Percentiles rank a stretch among this genome's conserved stretches.
These are phyloP conservation scores for Didymella lethalis DNA, from an alignment of 2,329 filamentous ascomycete genomes.

Conservation along the genomic window DNA sequence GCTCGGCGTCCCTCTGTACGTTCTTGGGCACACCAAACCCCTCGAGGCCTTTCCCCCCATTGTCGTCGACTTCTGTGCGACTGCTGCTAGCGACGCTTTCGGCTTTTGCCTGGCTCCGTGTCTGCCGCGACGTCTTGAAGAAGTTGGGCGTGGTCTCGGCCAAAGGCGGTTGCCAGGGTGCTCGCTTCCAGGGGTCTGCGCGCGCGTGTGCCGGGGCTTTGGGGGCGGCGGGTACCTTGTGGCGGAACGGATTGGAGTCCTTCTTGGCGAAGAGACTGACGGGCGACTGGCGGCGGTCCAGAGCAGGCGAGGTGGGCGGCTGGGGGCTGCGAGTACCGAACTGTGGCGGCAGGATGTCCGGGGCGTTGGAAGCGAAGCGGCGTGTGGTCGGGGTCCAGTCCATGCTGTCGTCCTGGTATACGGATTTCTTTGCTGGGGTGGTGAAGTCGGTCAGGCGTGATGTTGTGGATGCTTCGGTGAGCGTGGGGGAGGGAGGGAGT, in stretches of 20 bases:
- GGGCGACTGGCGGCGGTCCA: slow-evolving; percentile 5
- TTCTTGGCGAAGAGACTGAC: slow-evolving; percentile 36
- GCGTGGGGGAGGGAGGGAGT: slow-evolving; percentile 46
- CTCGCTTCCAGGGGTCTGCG: slow-evolving; percentile 65
- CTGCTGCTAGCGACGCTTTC: background rate
- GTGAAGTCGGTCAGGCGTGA: slow-evolving; percentile 38
- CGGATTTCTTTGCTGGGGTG: slow-evolving; percentile 26
- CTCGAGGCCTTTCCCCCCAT: slow-evolving; percentile 23
- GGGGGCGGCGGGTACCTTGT: slow-evolving; percentile 73
- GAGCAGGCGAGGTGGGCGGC: slow-evolving; percentile 6
- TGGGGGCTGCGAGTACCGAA: slow-evolving; percentile 21
- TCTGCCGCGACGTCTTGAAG: slow-evolving; percentile 54
- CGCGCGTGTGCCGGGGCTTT: slow-evolving; percentile 69
- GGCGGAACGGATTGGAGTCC: slow-evolving; percentile 69
- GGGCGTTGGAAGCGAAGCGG: slow-evolving; percentile 49
- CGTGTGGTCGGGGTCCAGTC: slow-evolving; percentile 71
- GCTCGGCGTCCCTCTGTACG: slow-evolving; percentile 39
- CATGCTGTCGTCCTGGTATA: slow-evolving; percentile 66
- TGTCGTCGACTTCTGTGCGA: background rate
- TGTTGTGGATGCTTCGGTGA: slow-evolving; percentile 33
- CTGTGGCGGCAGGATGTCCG: slow-evolving; percentile 34
- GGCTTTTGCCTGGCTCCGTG: slow-evolving; percentile 17
- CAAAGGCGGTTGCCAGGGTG: slow-evolving; percentile 57
- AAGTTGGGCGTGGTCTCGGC: slow-evolving; percentile 61
- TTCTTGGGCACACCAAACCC: slow-evolving; percentile 38